Evolutionary conservation across 176 grass and related monocot species (phyloP).

Genomic region (Ananas comosus): DNA sequence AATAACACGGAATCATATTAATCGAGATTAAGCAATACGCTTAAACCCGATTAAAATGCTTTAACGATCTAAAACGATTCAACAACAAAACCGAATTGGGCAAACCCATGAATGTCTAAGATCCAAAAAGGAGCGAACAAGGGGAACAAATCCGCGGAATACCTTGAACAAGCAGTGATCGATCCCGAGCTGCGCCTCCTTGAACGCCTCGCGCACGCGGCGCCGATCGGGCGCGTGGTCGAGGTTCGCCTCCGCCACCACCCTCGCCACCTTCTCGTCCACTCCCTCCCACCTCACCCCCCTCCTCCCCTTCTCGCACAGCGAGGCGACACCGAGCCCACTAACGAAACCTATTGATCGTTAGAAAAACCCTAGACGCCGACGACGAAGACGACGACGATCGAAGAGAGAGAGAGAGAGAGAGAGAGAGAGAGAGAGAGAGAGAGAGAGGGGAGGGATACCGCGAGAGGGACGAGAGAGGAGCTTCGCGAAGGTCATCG

Average conservation of each 20-base stretch:
- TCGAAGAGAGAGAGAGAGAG: too few relatives aligned
- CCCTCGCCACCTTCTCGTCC: slow-evolving; percentile 53
- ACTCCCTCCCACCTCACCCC: slow-evolving; percentile 23
- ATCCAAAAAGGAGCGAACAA: not conserved
- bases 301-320: slow-evolving; percentile 7
- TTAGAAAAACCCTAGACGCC: too few relatives aligned
- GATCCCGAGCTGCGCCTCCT: slow-evolving; percentile 65
- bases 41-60: too few relatives aligned
- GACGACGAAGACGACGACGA: too few relatives aligned
- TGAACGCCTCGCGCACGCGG: slow-evolving; percentile 72
- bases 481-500: slow-evolving; percentile 6
- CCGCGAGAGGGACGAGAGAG: slow-evolving; percentile 18
- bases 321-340: not conserved
- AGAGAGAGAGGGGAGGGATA: not conserved
- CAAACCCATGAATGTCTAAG: not conserved
- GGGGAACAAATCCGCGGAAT: not conserved
- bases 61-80: not conserved
- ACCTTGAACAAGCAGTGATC: slow-evolving; percentile 95
- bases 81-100: not conserved
- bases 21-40: too few relatives aligned
- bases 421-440: not conserved
- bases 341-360: not conserved
- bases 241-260: slow-evolving; percentile 50
- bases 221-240: slow-evolving; percentile 65
- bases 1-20: too few relatives aligned